Percentiles rank a stretch among this genome's conserved stretches.
Evolutionary conservation across 495 filamentous ascomycete genomes (phyloP).

Genomic region (Aspergillus nidulans): DNA sequence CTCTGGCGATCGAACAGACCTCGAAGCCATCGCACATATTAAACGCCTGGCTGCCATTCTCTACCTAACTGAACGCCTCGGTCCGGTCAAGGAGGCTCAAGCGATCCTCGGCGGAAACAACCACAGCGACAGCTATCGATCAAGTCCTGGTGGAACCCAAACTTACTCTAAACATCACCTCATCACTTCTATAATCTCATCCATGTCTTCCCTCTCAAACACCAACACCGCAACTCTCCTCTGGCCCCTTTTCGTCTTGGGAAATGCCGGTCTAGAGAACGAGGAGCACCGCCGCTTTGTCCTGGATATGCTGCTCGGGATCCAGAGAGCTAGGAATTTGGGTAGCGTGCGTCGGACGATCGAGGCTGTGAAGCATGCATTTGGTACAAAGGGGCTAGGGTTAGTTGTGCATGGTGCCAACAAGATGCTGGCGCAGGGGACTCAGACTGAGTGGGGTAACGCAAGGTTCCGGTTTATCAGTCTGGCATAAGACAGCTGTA

Average conservation of each 20-base stretch:
- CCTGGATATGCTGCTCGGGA: conserved; percentile 9
- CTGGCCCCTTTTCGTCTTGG: conserved; percentile 19
- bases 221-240: conserved; percentile 9
- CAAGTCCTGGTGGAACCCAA: not conserved
- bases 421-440: too few species aligned
- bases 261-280: conserved; percentile 12
- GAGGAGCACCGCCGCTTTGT: conserved; percentile 19
- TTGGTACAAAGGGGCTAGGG: not conserved
- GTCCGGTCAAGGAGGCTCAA: not conserved
- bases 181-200: conserved; percentile 8
- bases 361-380: conserved; percentile 15
- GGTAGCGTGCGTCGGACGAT: conserved; percentile 15
- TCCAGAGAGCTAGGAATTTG: conserved; percentile 15
- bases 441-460: not conserved
- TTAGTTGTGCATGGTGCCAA: too few species aligned
- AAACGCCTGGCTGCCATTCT: conserved; percentile 17
- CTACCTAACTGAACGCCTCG: conserved; percentile 14
- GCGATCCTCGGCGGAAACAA: not conserved
- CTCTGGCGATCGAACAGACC: conserved; percentile 6
- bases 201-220: conserved; percentile 8
- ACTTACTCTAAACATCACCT: conserved; percentile 4
- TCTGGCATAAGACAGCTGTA: not conserved
- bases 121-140: not conserved
- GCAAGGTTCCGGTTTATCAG: not conserved
- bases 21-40: conserved; percentile 14